Conservation (phyloP, 2,329 filamentous ascomycete genomes). For the Hypoxylon sp. region DNA sequence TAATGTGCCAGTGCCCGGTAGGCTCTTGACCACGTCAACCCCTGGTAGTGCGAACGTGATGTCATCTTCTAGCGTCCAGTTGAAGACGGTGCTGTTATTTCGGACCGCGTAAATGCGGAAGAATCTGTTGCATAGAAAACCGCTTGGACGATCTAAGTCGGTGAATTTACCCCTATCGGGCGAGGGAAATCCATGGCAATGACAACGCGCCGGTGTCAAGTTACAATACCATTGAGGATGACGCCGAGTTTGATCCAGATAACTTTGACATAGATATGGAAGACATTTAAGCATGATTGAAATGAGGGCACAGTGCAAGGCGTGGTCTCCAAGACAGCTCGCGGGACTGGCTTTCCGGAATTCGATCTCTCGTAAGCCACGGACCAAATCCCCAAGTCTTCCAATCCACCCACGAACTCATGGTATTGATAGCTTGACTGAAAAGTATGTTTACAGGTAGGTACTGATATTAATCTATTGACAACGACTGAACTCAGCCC, state of each 20-base stretch:
- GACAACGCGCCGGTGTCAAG: background rate
- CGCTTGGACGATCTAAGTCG: conserved; percentile 14
- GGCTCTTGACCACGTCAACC: conserved; percentile 4
- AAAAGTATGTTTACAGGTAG: no score
- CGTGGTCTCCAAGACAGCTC: background rate
- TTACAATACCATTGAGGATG: background rate
- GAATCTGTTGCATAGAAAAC: background rate
- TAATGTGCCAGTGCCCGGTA: background rate
- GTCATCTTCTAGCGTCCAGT: conserved; percentile 7
- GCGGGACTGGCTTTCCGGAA: background rate
- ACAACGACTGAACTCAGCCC: conserved; percentile 3
- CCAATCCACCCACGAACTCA: no score
- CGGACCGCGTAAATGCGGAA: conserved; percentile 18
- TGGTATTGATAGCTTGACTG: no score
- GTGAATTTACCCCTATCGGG: conserved; percentile 9
- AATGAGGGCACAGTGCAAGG: background rate
- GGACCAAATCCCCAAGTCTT: no score
- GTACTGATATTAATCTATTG: background rate
- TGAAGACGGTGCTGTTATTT: conserved; percentile 1
- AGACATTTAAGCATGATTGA: background rate
- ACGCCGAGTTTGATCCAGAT: conserved; percentile 1
- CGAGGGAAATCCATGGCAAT: background rate
- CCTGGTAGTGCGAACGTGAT: conserved; percentile 14
- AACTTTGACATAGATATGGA: background rate
- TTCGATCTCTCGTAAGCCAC: background rate